Evolutionary conservation across 768 basidiomycete species (phyloP).

Genomic region (Boletus eberwhitei): DNA sequence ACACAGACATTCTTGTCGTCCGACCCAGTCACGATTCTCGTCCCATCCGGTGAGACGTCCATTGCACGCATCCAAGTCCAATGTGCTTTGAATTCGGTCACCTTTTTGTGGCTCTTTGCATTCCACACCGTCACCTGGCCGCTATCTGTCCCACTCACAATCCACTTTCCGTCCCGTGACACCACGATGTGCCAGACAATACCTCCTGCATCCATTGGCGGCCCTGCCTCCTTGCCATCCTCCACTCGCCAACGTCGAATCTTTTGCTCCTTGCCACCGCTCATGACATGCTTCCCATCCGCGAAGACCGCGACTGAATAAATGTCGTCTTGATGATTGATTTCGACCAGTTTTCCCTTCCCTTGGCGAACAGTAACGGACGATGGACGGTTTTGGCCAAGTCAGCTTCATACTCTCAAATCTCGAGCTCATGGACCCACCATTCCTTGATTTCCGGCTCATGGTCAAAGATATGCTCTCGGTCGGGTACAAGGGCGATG

Average conservation of each 20-base stretch:
- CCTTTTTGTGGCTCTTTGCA: background rate
- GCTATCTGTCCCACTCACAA: background rate
- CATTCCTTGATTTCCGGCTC: too few species aligned
- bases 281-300: background rate
- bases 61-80: too few species aligned
- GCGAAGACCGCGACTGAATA: background rate
- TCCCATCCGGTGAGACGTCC: too few species aligned
- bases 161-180: background rate
- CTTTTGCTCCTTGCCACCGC: background rate
- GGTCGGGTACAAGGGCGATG: background rate
- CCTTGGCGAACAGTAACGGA: too few species aligned
- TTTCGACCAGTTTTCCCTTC: background rate
- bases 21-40: too few species aligned
- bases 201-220: background rate
- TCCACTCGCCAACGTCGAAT: background rate
- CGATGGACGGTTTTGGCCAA: background rate
- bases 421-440: background rate
- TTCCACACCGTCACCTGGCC: slow-evolving; percentile 4
- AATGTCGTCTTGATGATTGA: background rate
- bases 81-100: background rate
- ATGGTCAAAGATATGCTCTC: background rate
- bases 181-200: background rate
- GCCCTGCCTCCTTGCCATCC: background rate
- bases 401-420: background rate
- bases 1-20: too few species aligned